These are phyloP conservation scores for Fusarium euwallaceae DNA, from an alignment of 2,329 filamentous ascomycete genomes.

Conservation along the genomic window DNA sequence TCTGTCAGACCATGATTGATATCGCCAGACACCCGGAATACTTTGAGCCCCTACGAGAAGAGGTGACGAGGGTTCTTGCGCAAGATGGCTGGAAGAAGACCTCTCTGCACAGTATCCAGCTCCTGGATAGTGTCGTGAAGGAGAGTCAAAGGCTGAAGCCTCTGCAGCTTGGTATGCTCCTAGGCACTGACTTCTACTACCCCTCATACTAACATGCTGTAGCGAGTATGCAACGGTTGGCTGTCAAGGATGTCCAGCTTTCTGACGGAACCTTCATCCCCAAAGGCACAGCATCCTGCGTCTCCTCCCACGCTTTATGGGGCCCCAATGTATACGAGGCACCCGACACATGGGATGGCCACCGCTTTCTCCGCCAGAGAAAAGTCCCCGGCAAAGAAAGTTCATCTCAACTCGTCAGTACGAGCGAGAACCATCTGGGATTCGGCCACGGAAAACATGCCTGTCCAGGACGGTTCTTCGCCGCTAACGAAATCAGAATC, in stretches of 20 bases:
- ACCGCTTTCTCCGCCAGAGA: constrained; percentile 31
- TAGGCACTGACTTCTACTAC: not conserved
- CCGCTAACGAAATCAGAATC: not conserved
- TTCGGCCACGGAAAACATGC: not conserved
- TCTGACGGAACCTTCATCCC: constrained; percentile 20
- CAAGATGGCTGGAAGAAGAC: constrained; percentile 58
- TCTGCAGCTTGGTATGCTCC: constrained; percentile 50
- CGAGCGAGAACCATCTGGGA: not conserved
- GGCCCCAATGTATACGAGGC: not conserved
- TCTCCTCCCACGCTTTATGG: not conserved
- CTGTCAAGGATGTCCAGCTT: not conserved
- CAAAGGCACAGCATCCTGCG: constrained; percentile 18
- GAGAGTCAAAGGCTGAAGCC: constrained; percentile 63
- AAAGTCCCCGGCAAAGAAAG: not conserved
- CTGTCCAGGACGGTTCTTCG: not conserved
- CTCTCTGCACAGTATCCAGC: constrained; percentile 58
- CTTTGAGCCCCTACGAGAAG: constrained; percentile 57
- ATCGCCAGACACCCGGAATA: constrained; percentile 57
- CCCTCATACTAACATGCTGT: accelerated
- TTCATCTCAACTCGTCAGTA: not conserved
- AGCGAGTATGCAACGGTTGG: not conserved
- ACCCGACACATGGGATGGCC: constrained; percentile 56
- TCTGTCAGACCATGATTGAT: constrained; percentile 33
- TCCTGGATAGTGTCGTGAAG: constrained; percentile 64
- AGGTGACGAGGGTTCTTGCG: constrained; percentile 46